Percentiles rank a stretch among this genome's conserved stretches.
phyloP scores from a whole-genome alignment of 345 rosid genomes.

The Nasturtium officinale region DNA sequence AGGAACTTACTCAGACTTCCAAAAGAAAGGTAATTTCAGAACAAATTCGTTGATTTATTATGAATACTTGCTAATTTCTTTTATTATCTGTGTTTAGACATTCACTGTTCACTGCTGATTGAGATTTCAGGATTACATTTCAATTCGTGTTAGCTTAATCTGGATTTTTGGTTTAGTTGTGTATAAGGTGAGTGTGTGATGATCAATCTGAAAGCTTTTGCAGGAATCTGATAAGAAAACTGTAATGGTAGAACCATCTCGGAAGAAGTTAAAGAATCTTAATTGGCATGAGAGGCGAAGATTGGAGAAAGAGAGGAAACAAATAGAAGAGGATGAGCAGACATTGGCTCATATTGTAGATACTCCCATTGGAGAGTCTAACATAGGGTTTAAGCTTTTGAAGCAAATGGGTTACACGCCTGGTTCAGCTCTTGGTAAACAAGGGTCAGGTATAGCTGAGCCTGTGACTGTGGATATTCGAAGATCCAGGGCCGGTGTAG shows the following conservation, averaged over 20 bases:
- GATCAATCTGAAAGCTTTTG: constrained; percentile 27
- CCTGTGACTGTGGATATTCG: constrained; percentile 83
- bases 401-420: constrained; percentile 96
- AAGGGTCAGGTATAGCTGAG: constrained; percentile 69
- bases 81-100: neutral
- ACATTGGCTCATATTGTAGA: constrained; percentile 62
- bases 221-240: constrained; percentile 48
- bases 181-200: neutral
- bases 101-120: neutral
- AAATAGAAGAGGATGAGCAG: constrained; percentile 74
- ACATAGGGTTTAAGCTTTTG: constrained; percentile 84
- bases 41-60: neutral
- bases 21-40: constrained; percentile 39
- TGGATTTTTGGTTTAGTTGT: neutral
- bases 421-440: constrained; percentile 82
- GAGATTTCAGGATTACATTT: neutral
- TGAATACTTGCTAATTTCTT: neutral
- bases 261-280: constrained; percentile 64
- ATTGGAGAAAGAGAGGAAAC: constrained; percentile 74
- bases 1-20: constrained; percentile 49
- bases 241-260: constrained; percentile 47
- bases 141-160: neutral
- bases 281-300: constrained; percentile 77
- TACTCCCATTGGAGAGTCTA: constrained; percentile 80
- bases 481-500: constrained; percentile 86